A percentile compares a stretch with the other conserved stretches of the same genome.
phyloP scores from a whole-genome alignment of 2,329 filamentous ascomycete species.

The Talaromyces marneffei region DNA sequence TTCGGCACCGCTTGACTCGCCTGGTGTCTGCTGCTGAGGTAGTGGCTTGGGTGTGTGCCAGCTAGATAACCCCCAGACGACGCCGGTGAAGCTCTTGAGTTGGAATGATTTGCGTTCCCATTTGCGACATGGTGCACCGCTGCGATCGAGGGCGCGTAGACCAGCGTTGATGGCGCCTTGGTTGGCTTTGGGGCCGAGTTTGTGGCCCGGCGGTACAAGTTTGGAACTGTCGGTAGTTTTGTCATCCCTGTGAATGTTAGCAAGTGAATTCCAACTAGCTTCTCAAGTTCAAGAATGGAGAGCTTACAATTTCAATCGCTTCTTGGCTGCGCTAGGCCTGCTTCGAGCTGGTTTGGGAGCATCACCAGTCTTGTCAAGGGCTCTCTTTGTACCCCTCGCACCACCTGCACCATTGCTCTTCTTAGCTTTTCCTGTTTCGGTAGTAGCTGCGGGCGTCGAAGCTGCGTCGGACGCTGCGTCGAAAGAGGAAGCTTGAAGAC shows the following conservation, averaged over 20 bases:
- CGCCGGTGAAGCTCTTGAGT: conserved; percentile 88
- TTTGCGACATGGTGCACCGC: conserved; percentile 83
- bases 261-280: not conserved
- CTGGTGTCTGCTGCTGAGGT: conserved; percentile 28
- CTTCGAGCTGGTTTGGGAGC: conserved; percentile 62
- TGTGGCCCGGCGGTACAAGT: conserved; percentile 53
- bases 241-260: conserved; percentile 42
- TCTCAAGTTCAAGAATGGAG: not conserved
- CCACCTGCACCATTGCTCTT: conserved; percentile 49
- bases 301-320: conserved; percentile 85
- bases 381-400: conserved; percentile 59
- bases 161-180: conserved; percentile 96
- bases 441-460: conserved; percentile 36
- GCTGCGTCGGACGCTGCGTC: conserved; percentile 38
- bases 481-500: conserved; percentile 32
- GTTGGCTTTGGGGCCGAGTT: conserved; percentile 93
- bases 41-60: conserved; percentile 60
- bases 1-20: conserved; percentile 51
- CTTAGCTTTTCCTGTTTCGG: conserved; percentile 29
- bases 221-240: conserved; percentile 42
- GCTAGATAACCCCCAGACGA: conserved; percentile 71
- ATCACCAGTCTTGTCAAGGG: conserved; percentile 51
- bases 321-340: conserved; percentile 84
- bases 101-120: conserved; percentile 80
- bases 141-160: conserved; percentile 85